Conservation (phyloP, 768 basidiomycete genomes). For the Tricholoma furcatifolium region DNA sequence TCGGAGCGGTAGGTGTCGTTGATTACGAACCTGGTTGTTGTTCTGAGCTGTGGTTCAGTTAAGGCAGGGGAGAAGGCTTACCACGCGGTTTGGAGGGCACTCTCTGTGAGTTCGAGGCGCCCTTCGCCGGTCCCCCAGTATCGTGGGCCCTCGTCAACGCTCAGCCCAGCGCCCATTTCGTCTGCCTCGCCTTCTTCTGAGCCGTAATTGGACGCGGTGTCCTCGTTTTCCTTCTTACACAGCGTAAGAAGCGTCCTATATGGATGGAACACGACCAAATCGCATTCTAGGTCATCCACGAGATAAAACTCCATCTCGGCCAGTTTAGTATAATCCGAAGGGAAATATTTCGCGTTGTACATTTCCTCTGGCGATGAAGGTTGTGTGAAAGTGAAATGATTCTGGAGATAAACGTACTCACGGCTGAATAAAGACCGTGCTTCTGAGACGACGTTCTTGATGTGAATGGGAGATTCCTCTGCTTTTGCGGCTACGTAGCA, state of each 20-base stretch:
- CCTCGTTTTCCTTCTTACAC: slow-evolving; percentile 56
- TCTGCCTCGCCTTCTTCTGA: slow-evolving; percentile 56
- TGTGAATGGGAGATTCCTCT: slow-evolving; percentile 93
- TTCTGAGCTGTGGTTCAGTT: neutral
- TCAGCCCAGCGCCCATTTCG: slow-evolving; percentile 48
- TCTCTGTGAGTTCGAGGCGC: slow-evolving; percentile 71
- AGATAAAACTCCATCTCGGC: slow-evolving; percentile 99
- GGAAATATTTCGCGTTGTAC: slow-evolving; percentile 77
- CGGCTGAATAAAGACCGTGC: slow-evolving; percentile 75
- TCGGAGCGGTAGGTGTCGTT: slow-evolving; percentile 96
- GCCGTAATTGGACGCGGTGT: slow-evolving; percentile 35
- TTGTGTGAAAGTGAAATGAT: neutral
- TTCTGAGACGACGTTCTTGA: slow-evolving; percentile 88
- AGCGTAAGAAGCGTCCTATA: slow-evolving; percentile 85
- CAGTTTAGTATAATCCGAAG: slow-evolving; percentile 84
- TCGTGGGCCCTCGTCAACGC: slow-evolving; percentile 51
- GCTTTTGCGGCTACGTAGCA: slow-evolving; percentile 96
- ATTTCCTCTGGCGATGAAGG: slow-evolving; percentile 47
- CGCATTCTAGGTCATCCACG: slow-evolving; percentile 94
- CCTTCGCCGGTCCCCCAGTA: slow-evolving; percentile 85
- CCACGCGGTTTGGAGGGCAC: slow-evolving; percentile 91
- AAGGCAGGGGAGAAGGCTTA: slow-evolving; percentile 31
- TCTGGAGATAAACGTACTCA: slow-evolving; percentile 31
- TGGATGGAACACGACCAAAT: slow-evolving; percentile 91
- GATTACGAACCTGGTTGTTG: slow-evolving; percentile 76